phyloP scores from a whole-genome alignment of 768 basidiomycete species.

The Polyporus arcularius region DNA sequence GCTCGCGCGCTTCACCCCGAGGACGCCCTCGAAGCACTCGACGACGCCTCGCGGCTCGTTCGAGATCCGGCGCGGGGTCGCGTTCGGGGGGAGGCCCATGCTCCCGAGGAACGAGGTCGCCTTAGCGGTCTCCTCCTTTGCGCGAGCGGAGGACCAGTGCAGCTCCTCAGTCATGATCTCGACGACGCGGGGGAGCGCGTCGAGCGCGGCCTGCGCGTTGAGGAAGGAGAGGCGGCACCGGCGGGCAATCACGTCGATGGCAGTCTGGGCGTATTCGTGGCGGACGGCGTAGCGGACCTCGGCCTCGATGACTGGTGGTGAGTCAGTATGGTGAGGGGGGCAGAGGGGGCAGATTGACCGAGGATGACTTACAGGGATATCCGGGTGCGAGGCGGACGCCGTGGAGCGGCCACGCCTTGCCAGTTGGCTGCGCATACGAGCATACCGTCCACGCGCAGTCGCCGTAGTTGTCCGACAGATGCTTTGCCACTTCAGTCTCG shows the following conservation, averaged over 20 bases:
- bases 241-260: slow-evolving; percentile 89
- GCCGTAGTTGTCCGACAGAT: slow-evolving; percentile 92
- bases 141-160: slow-evolving; percentile 66
- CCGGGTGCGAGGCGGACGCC: slow-evolving; percentile 68
- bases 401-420: slow-evolving; percentile 82
- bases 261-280: slow-evolving; percentile 91
- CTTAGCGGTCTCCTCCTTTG: slow-evolving; percentile 55
- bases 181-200: slow-evolving; percentile 82
- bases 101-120: slow-evolving; percentile 70
- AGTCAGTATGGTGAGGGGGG: background rate
- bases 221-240: slow-evolving; percentile 94
- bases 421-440: slow-evolving; percentile 75
- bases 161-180: slow-evolving; percentile 91
- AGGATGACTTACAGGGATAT: slow-evolving; percentile 67
- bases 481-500: slow-evolving; percentile 89
- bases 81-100: slow-evolving; percentile 80
- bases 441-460: slow-evolving; percentile 97
- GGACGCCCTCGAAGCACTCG: slow-evolving; percentile 25
- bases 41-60: slow-evolving; percentile 25
- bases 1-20: slow-evolving; percentile 21
- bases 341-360: background rate
- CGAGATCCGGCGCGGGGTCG: slow-evolving; percentile 27
- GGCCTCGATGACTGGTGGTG: slow-evolving; percentile 76
- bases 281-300: slow-evolving; percentile 89
- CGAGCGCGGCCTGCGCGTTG: slow-evolving; percentile 82